Evolutionary conservation across 305 asterid species (phyloP).

Genomic region (Fraxinus latifolia): DNA sequence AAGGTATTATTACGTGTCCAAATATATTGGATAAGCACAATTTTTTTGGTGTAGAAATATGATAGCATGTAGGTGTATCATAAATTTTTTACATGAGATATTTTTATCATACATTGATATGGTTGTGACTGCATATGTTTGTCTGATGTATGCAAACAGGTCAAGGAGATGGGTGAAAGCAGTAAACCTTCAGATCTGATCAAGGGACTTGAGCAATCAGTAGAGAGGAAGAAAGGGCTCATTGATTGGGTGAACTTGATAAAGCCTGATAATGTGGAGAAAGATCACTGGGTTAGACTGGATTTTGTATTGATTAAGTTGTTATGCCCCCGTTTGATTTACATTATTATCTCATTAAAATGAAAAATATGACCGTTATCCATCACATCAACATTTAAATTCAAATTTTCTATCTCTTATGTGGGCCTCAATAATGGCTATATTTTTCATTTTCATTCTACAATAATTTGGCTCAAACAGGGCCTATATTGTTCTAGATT

Average conservation of each 20-base stretch:
- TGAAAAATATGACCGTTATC: no score
- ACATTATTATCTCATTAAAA: no score
- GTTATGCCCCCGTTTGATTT: no score
- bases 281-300: conserved; percentile 85
- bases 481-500: background rate
- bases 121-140: conserved; percentile 18
- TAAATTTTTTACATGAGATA: background rate
- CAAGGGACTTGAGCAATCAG: conserved; percentile 60
- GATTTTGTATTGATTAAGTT: conserved; percentile 17
- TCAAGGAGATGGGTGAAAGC: conserved; percentile 71
- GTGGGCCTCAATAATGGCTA: no score
- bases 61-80: background rate
- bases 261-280: conserved; percentile 70
- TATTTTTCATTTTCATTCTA: no score
- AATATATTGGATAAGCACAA: background rate
- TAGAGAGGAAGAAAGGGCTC: conserved; percentile 67
- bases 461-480: no score
- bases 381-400: no score
- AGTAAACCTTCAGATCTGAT: conserved; percentile 39
- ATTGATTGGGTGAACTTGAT: conserved; percentile 74
- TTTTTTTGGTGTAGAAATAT: background rate
- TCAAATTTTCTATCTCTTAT: no score
- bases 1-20: background rate
- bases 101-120: conserved; percentile 15
- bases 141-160: conserved; percentile 39